Conservation (phyloP, 192 early-diverging fungal species). For the Jimgerdemannia lactiflua region DNA sequence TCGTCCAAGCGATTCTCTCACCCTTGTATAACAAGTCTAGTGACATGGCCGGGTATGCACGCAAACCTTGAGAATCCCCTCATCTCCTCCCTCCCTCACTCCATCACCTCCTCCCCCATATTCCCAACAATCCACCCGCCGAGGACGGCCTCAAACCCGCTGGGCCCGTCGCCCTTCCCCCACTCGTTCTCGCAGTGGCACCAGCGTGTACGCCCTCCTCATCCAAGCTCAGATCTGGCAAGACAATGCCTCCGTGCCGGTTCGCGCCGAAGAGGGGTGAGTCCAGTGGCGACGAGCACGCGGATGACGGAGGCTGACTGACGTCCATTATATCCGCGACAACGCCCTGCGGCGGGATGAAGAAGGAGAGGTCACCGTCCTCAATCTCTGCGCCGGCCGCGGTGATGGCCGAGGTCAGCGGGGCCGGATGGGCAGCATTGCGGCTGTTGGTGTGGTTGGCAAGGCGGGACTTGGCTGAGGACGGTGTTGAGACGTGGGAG, state of each 20-base stretch:
- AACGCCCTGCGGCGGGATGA: background rate
- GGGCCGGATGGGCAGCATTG: background rate
- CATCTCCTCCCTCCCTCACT: background rate
- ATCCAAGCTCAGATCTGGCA: background rate
- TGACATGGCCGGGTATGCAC: background rate
- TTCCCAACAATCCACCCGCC: background rate
- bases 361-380: background rate
- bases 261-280: constrained; percentile 39
- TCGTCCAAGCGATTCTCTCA: background rate
- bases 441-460: background rate
- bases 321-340: constrained; percentile 30
- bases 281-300: constrained; percentile 37
- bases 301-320: constrained; percentile 35
- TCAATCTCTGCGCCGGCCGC: background rate
- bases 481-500: constrained; percentile 2
- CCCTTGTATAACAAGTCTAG: background rate
- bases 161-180: background rate
- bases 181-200: background rate
- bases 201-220: background rate
- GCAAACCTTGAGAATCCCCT: background rate
- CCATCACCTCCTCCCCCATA: background rate
- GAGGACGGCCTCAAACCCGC: background rate
- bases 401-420: constrained; percentile 7
- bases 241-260: background rate
- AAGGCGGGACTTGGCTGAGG: background rate